Base-by-base conservation (phyloP, 176 grass and related monocot species). In the Puccinellia tenuiflora region DNA sequence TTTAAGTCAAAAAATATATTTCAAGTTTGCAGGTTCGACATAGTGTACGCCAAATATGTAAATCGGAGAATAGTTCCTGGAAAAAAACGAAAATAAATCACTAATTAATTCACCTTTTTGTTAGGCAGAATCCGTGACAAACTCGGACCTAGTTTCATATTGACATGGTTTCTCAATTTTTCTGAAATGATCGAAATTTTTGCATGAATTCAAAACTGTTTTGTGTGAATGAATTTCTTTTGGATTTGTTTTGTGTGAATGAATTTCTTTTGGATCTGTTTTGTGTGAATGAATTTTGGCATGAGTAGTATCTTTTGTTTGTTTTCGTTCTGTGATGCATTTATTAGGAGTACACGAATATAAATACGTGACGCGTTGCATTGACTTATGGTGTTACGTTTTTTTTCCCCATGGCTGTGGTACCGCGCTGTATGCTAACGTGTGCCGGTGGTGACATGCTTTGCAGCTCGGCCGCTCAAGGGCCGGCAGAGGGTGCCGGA, bases 401-500 rank as follows among this genome's bases (percentile, higher is more conserved):
- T 10, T 54, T 13, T 46, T 1, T n/a, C 8, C 57, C 57, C 57
- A 20, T 79, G 56, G 18, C 48, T 53, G 6, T 63, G 69, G 42
- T 35, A 16, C 3, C 29, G 66, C 54, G 67, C 55, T 46, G 24
- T 29, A 18, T 47, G 50, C 77, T 89, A 29, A 89, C 87, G 9
- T 62, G 68, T 61, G 81, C 29, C 59, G 5, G 12, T 66, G 9
- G 4, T 26, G 20, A 5, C 30, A 69, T 61, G 38, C 7, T 10
- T 83, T 76, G 60, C 88, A 90, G 88, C 72, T 73, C 39, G 78
- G 9, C 78, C 88, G 79, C 59, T 82, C 51, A 30, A 79, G 74
- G 88, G 88, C 31, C 45, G 76, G 42, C 72, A 45, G 82, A 81
- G 67, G 84, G 73, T 81, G 48, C 48, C 80, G 80, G 80, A 87